Conservation (phyloP, 1,284 basidiomycete genomes). For the Microbotryum lychnidis-dioicae region DNA sequence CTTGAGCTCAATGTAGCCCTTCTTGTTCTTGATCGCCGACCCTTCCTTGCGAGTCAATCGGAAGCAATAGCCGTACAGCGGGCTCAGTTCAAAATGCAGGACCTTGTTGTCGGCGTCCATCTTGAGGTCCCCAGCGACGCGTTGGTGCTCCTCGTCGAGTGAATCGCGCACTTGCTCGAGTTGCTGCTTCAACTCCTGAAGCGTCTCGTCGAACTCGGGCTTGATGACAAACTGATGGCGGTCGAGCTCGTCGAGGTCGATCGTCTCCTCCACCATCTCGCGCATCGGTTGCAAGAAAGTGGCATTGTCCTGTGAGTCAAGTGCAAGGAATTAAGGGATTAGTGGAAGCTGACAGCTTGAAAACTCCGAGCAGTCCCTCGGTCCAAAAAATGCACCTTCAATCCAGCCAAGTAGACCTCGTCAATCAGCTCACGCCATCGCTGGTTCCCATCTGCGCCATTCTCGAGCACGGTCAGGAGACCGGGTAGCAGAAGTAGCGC, state of each 20-base stretch:
- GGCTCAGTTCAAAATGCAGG: constrained; percentile 87
- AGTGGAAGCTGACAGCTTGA: not conserved
- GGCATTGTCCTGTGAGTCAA: constrained; percentile 51
- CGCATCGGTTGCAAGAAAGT: constrained; percentile 64
- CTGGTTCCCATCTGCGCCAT: constrained; percentile 47
- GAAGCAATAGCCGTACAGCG: constrained; percentile 86
- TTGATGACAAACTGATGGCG: constrained; percentile 88
- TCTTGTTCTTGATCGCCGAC: constrained; percentile 58
- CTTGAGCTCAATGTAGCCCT: constrained; percentile 73
- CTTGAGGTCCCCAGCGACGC: constrained; percentile 62
- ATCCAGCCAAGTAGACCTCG: constrained; percentile 55
- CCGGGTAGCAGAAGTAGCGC: constrained; percentile 71
- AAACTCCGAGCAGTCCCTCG: not conserved
- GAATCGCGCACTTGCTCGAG: constrained; percentile 65
- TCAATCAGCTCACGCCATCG: constrained; percentile 52
- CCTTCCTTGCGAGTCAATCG: constrained; percentile 81
- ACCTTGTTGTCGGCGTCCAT: constrained; percentile 87
- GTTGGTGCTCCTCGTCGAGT: constrained; percentile 72
- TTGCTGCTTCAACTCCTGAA: constrained; percentile 62
- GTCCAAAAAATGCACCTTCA: constrained; percentile 49
- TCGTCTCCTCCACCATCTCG: constrained; percentile 91
- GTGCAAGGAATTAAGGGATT: not conserved
- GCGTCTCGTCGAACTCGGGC: constrained; percentile 73
- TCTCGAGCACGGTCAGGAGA: constrained; percentile 51
- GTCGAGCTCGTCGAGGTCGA: constrained; percentile 77